These are phyloP conservation scores for Neofusicoccum cordaticola DNA, from an alignment of 2,329 filamentous ascomycete genomes.

Conservation along the genomic window DNA sequence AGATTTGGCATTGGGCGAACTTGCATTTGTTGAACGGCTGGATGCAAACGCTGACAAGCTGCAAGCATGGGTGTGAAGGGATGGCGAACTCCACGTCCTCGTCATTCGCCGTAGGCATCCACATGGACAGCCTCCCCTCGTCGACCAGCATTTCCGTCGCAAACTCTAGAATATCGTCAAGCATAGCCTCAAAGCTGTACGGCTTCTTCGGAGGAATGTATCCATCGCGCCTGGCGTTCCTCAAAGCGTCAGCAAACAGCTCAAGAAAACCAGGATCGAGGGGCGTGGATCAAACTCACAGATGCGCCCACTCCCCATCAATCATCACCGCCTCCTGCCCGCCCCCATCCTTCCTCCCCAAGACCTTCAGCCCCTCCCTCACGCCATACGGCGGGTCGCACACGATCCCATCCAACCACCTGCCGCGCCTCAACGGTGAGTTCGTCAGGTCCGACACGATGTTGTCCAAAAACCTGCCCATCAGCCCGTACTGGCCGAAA, in stretches of 20 bases:
- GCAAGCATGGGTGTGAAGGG: constrained; percentile 72
- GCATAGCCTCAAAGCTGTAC: constrained; percentile 87
- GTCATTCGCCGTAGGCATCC: constrained; percentile 81
- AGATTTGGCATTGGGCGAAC: constrained; percentile 40
- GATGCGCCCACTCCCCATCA: constrained; percentile 67
- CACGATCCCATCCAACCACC: constrained; percentile 82
- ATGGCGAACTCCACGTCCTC: constrained; percentile 68
- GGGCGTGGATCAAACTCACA: constrained; percentile 46
- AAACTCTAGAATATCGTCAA: constrained; percentile 86
- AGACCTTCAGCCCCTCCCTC: constrained; percentile 82
- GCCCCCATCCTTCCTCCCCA: constrained; percentile 67
- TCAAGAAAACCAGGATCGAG: background rate
- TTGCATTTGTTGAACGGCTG: constrained; percentile 80
- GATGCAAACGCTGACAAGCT: constrained; percentile 71
- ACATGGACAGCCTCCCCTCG: constrained; percentile 79
- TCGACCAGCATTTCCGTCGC: constrained; percentile 73
- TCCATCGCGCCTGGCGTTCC: constrained; percentile 49
- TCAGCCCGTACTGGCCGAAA: constrained; percentile 77
- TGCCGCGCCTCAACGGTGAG: constrained; percentile 62
- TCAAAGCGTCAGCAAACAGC: constrained; percentile 10
- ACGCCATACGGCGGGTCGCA: constrained; percentile 97
- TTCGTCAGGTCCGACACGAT: constrained; percentile 89
- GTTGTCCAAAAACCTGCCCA: constrained; percentile 65
- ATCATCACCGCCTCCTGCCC: constrained; percentile 58
- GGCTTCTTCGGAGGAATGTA: constrained; percentile 88